These are phyloP conservation scores for Parietaria judaica DNA, from an alignment of 306 rosid species.

Conservation along the genomic window DNA sequence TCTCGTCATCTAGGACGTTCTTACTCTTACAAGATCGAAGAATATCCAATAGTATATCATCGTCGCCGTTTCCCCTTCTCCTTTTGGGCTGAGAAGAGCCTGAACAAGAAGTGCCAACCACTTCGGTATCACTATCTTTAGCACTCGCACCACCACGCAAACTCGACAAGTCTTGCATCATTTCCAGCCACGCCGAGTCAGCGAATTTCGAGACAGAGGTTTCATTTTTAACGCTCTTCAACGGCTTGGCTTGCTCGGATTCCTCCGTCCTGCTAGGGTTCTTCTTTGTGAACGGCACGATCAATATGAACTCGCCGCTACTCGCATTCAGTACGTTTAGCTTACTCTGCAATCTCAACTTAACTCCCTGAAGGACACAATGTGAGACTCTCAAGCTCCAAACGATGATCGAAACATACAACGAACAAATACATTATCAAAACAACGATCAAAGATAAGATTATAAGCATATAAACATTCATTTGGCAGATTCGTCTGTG, in stretches of 20 bases:
- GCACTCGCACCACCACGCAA: constrained; percentile 20
- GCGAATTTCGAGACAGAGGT: constrained; percentile 44
- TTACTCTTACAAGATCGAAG: constrained; percentile 19
- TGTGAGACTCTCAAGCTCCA: background rate
- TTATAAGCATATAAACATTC: too few relatives aligned
- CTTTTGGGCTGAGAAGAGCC: constrained; percentile 13
- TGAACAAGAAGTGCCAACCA: constrained; percentile 14
- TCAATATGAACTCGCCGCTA: constrained; percentile 52
- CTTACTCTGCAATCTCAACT: constrained; percentile 47
- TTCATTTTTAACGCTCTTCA: constrained; percentile 12
- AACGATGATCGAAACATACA: background rate
- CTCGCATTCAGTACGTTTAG: constrained; percentile 25
- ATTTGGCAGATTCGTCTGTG: too few relatives aligned
- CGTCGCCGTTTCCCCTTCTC: constrained; percentile 21
- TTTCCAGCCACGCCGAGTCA: constrained; percentile 55
- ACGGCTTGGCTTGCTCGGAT: constrained; percentile 22
- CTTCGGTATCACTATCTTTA: constrained; percentile 7
- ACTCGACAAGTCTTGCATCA: constrained; percentile 61
- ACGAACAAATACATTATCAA: too few relatives aligned
- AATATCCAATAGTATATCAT: constrained; percentile 43
- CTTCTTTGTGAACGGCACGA: constrained; percentile 61
- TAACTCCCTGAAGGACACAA: constrained; percentile 46
- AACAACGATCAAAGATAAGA: too few relatives aligned
- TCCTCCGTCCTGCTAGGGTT: constrained; percentile 18
- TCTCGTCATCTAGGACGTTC: constrained; percentile 32